These are phyloP conservation scores for Calendula officinalis DNA, from an alignment of 129 eudicot genomes.

Conservation along the genomic window DNA sequence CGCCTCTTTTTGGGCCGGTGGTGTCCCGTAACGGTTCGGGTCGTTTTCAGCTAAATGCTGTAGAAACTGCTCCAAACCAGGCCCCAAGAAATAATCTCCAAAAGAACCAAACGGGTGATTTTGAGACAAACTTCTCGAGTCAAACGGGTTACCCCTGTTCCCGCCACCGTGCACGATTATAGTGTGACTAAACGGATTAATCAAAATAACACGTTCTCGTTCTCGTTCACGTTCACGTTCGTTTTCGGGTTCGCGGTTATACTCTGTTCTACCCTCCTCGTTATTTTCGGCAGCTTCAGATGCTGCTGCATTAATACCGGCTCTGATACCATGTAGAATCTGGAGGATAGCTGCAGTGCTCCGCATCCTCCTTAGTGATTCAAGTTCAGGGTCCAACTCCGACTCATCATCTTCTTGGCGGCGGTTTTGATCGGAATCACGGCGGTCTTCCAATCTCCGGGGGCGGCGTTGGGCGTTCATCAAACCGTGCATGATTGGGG, in stretches of 20 bases:
- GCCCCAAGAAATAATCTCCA: slow-evolving; percentile 75
- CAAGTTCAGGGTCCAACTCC: slow-evolving; percentile 56
- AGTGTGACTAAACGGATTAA: slow-evolving; percentile 64
- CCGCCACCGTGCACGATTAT: slow-evolving; percentile 65
- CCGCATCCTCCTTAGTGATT: slow-evolving; percentile 44
- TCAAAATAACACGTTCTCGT: slow-evolving; percentile 53
- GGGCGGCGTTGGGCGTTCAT: slow-evolving; percentile 55
- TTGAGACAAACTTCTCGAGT: slow-evolving; percentile 25
- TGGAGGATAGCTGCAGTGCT: slow-evolving; percentile 63
- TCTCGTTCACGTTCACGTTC: slow-evolving; percentile 33
- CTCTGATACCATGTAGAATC: slow-evolving; percentile 55
- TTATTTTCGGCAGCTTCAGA: slow-evolving; percentile 21
- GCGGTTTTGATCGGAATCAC: slow-evolving; percentile 3
- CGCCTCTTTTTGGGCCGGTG: slow-evolving; percentile 75
- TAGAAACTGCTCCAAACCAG: slow-evolving; percentile 62
- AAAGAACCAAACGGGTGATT: slow-evolving; percentile 49
- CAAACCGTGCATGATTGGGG: slow-evolving; percentile 76
- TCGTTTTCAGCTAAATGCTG: slow-evolving; percentile 87
- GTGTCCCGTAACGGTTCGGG: slow-evolving; percentile 84
- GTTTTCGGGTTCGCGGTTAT: slow-evolving; percentile 16
- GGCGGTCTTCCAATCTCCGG: slow-evolving; percentile 31
- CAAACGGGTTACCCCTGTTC: slow-evolving; percentile 11
- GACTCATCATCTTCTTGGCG: slow-evolving; percentile 32
- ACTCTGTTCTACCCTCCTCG: background rate
- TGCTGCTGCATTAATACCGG: slow-evolving; percentile 32